Percentiles rank a stretch among this genome's conserved stretches.
phyloP scores from a whole-genome alignment of 78 protist genomes.

The Bigelowiella natans region DNA sequence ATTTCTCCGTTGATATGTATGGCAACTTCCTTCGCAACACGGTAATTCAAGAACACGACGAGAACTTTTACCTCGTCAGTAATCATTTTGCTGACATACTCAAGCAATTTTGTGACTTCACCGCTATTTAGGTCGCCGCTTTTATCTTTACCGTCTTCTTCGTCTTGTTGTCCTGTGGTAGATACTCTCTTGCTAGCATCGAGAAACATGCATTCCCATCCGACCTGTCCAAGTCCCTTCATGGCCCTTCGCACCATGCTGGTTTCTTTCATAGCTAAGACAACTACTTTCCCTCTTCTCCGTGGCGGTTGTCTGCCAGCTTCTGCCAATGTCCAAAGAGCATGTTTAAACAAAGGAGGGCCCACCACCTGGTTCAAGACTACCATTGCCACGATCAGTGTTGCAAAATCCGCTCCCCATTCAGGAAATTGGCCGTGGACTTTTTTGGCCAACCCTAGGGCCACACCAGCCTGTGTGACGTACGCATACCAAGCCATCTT shows the following conservation, averaged over 20 bases:
- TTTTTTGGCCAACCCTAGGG: neutral
- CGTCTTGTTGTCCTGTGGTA: too few relatives aligned
- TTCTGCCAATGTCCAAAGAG: neutral
- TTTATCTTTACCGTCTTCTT: too few relatives aligned
- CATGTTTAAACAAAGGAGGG: neutral
- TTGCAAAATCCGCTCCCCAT: neutral
- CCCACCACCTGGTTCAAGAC: neutral
- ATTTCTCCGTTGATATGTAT: neutral
- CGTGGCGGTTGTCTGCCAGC: neutral
- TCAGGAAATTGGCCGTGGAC: neutral
- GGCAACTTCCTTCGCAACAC: too few relatives aligned
- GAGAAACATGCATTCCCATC: neutral
- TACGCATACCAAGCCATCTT: neutral
- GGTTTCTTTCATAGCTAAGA: neutral
- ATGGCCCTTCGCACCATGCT: neutral
- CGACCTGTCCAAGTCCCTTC: neutral
- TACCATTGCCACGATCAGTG: neutral
- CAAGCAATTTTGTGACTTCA: too few relatives aligned
- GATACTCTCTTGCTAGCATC: too few relatives aligned
- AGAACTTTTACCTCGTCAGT: too few relatives aligned
- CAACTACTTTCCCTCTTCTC: neutral
- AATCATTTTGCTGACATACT: too few relatives aligned
- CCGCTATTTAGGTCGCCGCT: too few relatives aligned
- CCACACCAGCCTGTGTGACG: constrained; percentile 10
- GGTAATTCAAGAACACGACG: too few relatives aligned